Conservation (phyloP, 495 filamentous ascomycete genomes). For the Cudoniella acicularis region DNA sequence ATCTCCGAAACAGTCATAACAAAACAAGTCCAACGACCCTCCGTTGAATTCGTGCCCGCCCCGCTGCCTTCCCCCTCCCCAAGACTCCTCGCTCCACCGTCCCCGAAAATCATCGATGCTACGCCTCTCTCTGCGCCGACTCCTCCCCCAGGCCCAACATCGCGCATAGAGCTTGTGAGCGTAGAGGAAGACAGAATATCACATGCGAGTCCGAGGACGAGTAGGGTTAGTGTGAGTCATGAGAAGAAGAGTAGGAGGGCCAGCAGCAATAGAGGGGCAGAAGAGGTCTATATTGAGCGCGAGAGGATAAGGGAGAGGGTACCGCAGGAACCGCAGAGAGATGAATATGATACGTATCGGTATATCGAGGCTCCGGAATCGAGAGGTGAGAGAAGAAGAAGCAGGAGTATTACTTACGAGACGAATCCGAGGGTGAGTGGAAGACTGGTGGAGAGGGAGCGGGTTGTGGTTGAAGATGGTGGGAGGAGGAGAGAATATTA, state of each 20-base stretch:
- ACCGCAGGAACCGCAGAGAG: slow-evolving; percentile 23
- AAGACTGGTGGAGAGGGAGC: slow-evolving; percentile 15
- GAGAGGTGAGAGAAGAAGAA: slow-evolving; percentile 3
- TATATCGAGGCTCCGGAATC: slow-evolving; percentile 42
- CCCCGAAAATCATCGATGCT: neutral
- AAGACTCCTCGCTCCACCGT: slow-evolving; percentile 6
- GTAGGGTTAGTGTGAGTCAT: slow-evolving; percentile 8
- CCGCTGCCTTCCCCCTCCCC: slow-evolving; percentile 24
- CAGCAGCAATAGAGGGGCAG: slow-evolving; percentile 27
- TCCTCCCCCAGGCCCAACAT: slow-evolving; percentile 30
- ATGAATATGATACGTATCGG: slow-evolving; percentile 40
- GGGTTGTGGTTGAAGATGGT: slow-evolving; percentile 20
- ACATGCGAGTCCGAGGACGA: slow-evolving; percentile 24
- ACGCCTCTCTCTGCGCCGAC: slow-evolving; percentile 19
- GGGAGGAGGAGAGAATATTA: slow-evolving; percentile 24
- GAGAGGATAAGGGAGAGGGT: slow-evolving; percentile 36
- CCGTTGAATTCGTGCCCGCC: slow-evolving; percentile 27
- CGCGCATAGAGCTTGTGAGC: slow-evolving; percentile 48
- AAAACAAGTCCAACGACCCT: slow-evolving; percentile 17
- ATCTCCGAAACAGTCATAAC: slow-evolving; percentile 22
- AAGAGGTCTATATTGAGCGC: slow-evolving; percentile 48
- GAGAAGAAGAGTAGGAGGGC: slow-evolving; percentile 16
- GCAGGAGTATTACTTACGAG: slow-evolving; percentile 18
- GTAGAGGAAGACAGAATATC: slow-evolving; percentile 44
- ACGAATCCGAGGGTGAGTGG: slow-evolving; percentile 4